Evolutionary conservation across 164 flowering plant genomes (phyloP).

Genomic region (Chloranthus sessilifolius): DNA sequence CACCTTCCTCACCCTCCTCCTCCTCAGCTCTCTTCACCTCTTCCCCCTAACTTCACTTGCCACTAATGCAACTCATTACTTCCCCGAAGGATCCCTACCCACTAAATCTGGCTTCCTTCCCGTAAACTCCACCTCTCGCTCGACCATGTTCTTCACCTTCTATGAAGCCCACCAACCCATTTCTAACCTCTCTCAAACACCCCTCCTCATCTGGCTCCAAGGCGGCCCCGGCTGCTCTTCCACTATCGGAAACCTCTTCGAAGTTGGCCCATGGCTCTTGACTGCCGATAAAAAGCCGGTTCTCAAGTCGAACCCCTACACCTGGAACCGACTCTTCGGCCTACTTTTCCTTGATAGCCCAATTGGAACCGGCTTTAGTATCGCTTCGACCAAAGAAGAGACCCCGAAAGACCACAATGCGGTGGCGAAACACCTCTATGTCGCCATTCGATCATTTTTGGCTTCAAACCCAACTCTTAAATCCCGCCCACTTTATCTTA

Average conservation of each 20-base stretch:
- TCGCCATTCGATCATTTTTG: conserved; percentile 37
- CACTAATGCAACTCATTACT: conserved; percentile 13
- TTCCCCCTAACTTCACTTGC: background rate
- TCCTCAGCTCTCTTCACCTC: conserved; percentile 9
- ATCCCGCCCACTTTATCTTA: conserved; percentile 54
- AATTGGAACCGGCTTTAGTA: conserved; percentile 65
- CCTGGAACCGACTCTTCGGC: conserved; percentile 71
- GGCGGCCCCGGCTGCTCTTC: conserved; percentile 92
- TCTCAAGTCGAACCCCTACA: conserved; percentile 44
- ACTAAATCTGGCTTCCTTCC: conserved; percentile 66
- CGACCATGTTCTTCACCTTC: conserved; percentile 63
- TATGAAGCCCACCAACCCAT: conserved; percentile 58
- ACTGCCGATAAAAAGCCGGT: background rate
- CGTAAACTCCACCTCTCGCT: conserved; percentile 33
- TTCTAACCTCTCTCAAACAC: conserved; percentile 44
- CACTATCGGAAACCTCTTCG: conserved; percentile 57
- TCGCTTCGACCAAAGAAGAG: conserved; percentile 37
- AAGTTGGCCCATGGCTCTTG: conserved; percentile 66
- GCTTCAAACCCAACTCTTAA: conserved; percentile 28
- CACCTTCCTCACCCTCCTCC: conserved; percentile 14
- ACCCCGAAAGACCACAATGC: conserved; percentile 49
- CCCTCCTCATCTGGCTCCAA: conserved; percentile 74
- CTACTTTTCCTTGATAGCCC: conserved; percentile 66
- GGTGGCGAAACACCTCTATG: conserved; percentile 50
- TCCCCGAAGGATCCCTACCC: conserved; percentile 59